Conservation (phyloP, 2,329 filamentous ascomycete species). For the Fusarium tupiense region DNA sequence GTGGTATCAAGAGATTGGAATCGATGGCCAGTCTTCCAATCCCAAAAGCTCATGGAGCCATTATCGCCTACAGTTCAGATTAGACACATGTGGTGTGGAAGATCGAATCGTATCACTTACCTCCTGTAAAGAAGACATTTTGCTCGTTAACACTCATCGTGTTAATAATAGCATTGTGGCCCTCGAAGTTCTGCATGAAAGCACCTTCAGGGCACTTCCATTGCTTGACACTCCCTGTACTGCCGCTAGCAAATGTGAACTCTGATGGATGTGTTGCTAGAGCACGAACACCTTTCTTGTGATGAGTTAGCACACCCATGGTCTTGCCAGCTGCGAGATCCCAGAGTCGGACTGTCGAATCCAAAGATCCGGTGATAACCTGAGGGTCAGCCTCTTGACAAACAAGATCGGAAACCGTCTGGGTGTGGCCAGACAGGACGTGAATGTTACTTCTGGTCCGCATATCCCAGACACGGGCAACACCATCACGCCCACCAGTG, state of each 20-base stretch:
- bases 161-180: slow-evolving; percentile 97
- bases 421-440: slow-evolving; percentile 89
- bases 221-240: slow-evolving; percentile 95
- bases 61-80: slow-evolving; percentile 72
- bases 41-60: slow-evolving; percentile 96
- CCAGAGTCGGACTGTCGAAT: slow-evolving; percentile 92
- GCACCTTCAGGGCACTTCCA: slow-evolving; percentile 98
- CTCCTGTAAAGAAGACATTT: slow-evolving; percentile 93
- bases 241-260: slow-evolving; percentile 95
- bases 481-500: slow-evolving; percentile 93
- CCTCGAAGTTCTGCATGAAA: slow-evolving; percentile 99
- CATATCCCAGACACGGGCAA: slow-evolving; percentile 98
- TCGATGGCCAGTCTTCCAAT: slow-evolving; percentile 95
- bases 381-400: slow-evolving; percentile 98
- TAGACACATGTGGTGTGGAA: not conserved
- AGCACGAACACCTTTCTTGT: slow-evolving; percentile 95
- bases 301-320: slow-evolving; percentile 94
- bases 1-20: slow-evolving; percentile 92
- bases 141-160: slow-evolving; percentile 92
- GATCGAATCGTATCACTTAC: slow-evolving; percentile 40
- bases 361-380: slow-evolving; percentile 91
- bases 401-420: slow-evolving; percentile 86
- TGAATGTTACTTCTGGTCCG: slow-evolving; percentile 95
- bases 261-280: slow-evolving; percentile 88
- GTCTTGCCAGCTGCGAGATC: slow-evolving; percentile 96